Percentiles rank a stretch among this genome's conserved stretches.
Conservation (phyloP, 1,284 basidiomycete genomes). For the Naganishia sp. region DNA sequence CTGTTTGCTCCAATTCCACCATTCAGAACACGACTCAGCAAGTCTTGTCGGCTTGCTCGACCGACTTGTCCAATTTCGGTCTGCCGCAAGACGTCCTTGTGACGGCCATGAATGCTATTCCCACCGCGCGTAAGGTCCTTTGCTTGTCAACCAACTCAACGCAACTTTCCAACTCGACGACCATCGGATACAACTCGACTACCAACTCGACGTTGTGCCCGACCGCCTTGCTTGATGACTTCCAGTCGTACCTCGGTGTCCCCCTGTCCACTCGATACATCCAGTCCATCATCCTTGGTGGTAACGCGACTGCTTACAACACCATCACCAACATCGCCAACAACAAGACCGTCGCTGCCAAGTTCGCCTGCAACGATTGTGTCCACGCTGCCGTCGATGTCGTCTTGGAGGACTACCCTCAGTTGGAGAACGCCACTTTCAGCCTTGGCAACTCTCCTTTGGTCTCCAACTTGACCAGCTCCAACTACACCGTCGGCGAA, state of each 20-base stretch:
- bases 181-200: conserved; percentile 44
- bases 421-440: conserved; percentile 38
- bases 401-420: conserved; percentile 44
- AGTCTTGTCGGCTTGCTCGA: conserved; percentile 41
- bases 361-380: conserved; percentile 49
- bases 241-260: conserved; percentile 44
- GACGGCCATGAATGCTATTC: conserved; percentile 41
- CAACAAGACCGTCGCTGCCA: conserved; percentile 24
- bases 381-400: conserved; percentile 47
- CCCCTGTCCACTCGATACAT: conserved; percentile 46
- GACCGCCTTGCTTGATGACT: conserved; percentile 42
- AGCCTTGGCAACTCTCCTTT: conserved; percentile 34
- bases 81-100: conserved; percentile 40
- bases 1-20: conserved; percentile 45
- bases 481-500: conserved; percentile 28
- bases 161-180: conserved; percentile 42
- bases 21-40: conserved; percentile 41
- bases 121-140: conserved; percentile 46
- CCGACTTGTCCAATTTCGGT: conserved; percentile 41
- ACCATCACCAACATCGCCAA: conserved; percentile 20
- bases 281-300: conserved; percentile 39
- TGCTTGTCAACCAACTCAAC: conserved; percentile 47
- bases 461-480: conserved; percentile 32
- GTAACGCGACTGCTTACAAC: conserved; percentile 41
- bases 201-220: conserved; percentile 42